Evolutionary conservation across 2,329 filamentous ascomycete species (phyloP).

Genomic region (Curvularia spicifera): DNA sequence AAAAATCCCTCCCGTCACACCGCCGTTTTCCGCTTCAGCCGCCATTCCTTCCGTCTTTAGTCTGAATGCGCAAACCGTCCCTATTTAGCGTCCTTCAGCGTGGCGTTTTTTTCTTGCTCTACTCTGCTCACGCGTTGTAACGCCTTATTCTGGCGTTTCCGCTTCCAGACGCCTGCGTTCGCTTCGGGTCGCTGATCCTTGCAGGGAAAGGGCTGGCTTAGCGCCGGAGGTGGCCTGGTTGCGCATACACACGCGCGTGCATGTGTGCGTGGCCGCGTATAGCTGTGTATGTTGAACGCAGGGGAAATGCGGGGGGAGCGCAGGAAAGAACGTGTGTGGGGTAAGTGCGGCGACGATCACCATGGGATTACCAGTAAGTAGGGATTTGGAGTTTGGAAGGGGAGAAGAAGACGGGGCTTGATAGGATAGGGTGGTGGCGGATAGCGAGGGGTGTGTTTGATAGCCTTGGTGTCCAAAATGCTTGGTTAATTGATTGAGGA

Average conservation of each 20-base stretch:
- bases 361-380: too few species aligned
- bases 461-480: neutral
- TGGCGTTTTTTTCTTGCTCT: too few species aligned
- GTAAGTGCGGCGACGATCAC: neutral
- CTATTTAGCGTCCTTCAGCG: too few species aligned
- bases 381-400: neutral
- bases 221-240: neutral
- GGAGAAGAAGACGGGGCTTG: neutral
- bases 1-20: too few species aligned
- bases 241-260: neutral
- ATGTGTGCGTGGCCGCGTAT: neutral
- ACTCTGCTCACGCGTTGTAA: too few species aligned
- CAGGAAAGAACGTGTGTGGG: neutral
- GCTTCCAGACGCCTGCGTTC: neutral
- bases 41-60: too few species aligned
- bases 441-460: neutral
- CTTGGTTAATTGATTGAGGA: neutral
- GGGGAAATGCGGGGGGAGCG: neutral
- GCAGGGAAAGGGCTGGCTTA: neutral
- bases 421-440: neutral
- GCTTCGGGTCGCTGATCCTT: neutral
- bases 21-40: too few species aligned
- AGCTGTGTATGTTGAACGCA: neutral
- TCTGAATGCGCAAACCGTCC: too few species aligned
- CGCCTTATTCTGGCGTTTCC: too few species aligned